Percentiles rank a stretch among this genome's conserved stretches.
These are phyloP conservation scores for Cadophora sp. DNA, from an alignment of 2,329 filamentous ascomycete species.

Conservation along the genomic window DNA sequence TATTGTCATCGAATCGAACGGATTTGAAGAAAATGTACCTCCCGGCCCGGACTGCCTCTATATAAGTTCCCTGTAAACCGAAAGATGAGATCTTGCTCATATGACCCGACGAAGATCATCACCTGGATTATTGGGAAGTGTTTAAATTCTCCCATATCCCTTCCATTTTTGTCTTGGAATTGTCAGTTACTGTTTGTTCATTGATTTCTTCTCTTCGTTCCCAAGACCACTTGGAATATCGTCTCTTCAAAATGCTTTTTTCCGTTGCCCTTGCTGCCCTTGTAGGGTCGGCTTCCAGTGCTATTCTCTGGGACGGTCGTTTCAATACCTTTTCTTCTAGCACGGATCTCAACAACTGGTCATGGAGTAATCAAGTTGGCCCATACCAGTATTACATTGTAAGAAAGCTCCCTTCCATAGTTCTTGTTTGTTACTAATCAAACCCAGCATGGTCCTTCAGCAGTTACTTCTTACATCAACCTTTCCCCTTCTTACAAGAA, in stretches of 20 bases:
- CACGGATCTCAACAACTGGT: slow-evolving; percentile 66
- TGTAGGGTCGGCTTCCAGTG: slow-evolving; percentile 46
- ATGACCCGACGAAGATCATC: not conserved
- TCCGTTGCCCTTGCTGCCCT: slow-evolving; percentile 36
- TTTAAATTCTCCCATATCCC: not conserved
- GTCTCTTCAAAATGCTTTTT: slow-evolving; percentile 36
- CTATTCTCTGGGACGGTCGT: slow-evolving; percentile 68
- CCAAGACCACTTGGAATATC: not conserved
- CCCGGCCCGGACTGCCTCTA: slow-evolving; percentile 15
- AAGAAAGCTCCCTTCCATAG: slow-evolving; percentile 8
- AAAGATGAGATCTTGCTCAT: slow-evolving; percentile 4
- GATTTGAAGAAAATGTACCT: not conserved
- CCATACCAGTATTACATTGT: slow-evolving; percentile 77
- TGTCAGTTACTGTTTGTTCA: not conserved
- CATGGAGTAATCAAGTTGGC: slow-evolving; percentile 71
- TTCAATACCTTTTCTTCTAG: slow-evolving; percentile 65
- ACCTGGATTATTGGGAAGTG: not conserved
- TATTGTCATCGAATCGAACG: slow-evolving; percentile 8
- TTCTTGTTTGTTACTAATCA: slow-evolving; percentile 17
- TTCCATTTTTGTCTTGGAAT: not conserved
- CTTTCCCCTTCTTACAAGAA: slow-evolving; percentile 57
- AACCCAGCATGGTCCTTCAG: slow-evolving; percentile 61
- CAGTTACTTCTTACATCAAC: slow-evolving; percentile 49
- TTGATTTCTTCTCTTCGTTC: not conserved
- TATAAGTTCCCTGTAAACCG: not conserved